Evolutionary conservation across 169 alveolate genomes (phyloP).

Genomic region (Toxoplasma gondii): DNA sequence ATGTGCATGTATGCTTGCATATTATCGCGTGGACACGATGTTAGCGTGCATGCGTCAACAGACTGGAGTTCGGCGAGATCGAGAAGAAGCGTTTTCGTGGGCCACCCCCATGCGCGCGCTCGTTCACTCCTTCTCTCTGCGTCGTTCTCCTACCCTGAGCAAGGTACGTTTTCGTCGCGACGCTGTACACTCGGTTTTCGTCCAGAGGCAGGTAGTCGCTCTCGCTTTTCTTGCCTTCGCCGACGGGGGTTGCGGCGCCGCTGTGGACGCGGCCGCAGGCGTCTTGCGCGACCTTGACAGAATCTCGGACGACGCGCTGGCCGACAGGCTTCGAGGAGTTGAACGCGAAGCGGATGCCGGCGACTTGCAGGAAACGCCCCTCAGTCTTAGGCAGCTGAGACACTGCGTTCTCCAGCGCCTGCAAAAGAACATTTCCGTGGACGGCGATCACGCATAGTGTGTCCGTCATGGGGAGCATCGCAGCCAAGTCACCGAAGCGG

Average conservation of each 20-base stretch:
- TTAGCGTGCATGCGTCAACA: neutral
- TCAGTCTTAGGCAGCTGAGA: conserved; percentile 85
- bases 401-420: conserved; percentile 83
- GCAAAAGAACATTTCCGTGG: conserved; percentile 75
- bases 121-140: too few relatives aligned
- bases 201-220: conserved; percentile 67
- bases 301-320: conserved; percentile 72
- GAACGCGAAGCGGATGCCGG: conserved; percentile 77
- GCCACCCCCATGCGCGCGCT: too few relatives aligned
- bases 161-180: conserved; percentile 64
- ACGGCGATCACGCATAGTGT: conserved; percentile 77
- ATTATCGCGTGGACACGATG: too few relatives aligned
- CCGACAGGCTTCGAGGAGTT: conserved; percentile 75
- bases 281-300: conserved; percentile 65
- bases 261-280: conserved; percentile 24
- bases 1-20: neutral
- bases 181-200: conserved; percentile 65
- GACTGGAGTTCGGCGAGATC: too few relatives aligned
- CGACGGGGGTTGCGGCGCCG: conserved; percentile 20
- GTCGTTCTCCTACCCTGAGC: conserved; percentile 64
- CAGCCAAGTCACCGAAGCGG: conserved; percentile 75
- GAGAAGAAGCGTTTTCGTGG: too few relatives aligned
- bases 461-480: conserved; percentile 87
- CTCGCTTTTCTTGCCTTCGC: neutral
- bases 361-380: conserved; percentile 87